Evolutionary conservation across 345 rosid species (phyloP), one percentile per base, ranked within the genome.

Genomic region (Brassica napus): DNA sequence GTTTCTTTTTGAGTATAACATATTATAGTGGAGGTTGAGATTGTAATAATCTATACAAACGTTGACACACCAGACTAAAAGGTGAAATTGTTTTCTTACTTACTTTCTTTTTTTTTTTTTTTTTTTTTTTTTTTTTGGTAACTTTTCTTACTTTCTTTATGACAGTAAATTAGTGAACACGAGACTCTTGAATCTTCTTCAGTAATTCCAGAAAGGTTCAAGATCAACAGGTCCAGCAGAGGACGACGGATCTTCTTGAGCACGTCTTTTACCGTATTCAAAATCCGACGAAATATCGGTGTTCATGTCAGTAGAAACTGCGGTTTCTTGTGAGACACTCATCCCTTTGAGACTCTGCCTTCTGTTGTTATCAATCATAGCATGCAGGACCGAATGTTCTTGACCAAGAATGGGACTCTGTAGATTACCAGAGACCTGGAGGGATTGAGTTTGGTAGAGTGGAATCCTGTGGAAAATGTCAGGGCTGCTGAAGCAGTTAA

Each of bases 181-280:
- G 26, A 37, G 30, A 34, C 3, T 35, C 60, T 57, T 75, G 64
- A 59, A 47, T 59, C 58, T 57, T 75, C 68, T 75, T 87, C 83
- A 91, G 83, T 84, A 91, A 84, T 82, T 88, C 98, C 98, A 91
- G 24, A 93, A 79, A 77, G 84, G 82, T 68, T 86, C 93, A 75
- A 90, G 85, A 69, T 87, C 92, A 69, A 83, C 75, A 2, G 89
- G 82, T 64, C 77, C 85, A 10, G 84, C 79, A 0, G 90, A 86
- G 63, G 88, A 85, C 72, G 92, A 82, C 0, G 84, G 91, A 5
- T 74, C 87, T 16, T 79, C 89, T 57, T 81, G 93, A 76, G 74
- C 69, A 1, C 77, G 79, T 79, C 85, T 83, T 77, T 84, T 89
- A 5, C 84, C 83, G 68, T 73, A 69, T 61, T 87, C 88, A 37